These are phyloP conservation scores for Pseudopyricularia cyperi DNA, from an alignment of 2,329 filamentous ascomycete genomes.

Conservation along the genomic window DNA sequence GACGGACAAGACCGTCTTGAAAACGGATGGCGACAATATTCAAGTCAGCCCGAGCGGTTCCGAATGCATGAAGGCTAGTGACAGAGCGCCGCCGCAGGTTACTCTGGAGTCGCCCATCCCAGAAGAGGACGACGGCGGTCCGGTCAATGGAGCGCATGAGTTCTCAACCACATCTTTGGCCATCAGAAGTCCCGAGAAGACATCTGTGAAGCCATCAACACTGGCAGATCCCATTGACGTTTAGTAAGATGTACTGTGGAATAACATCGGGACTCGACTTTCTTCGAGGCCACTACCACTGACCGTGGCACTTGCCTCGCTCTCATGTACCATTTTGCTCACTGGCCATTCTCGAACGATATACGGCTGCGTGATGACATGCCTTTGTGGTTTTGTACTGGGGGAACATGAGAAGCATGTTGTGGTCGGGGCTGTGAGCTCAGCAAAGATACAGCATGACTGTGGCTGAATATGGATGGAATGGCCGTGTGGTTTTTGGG, in stretches of 20 bases:
- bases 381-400: too few species aligned
- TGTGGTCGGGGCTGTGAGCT: neutral
- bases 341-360: neutral
- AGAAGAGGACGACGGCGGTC: neutral
- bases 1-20: conserved; percentile 10
- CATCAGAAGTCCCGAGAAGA: conserved; percentile 51
- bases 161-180: conserved; percentile 31
- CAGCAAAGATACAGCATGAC: neutral
- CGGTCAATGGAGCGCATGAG: neutral
- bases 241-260: conserved; percentile 2
- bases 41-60: conserved; percentile 1
- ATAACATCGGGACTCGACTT: neutral
- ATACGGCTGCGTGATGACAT: too few species aligned
- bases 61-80: conserved; percentile 5
- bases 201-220: conserved; percentile 33
- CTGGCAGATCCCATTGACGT: conserved; percentile 19
- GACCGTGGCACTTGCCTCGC: neutral
- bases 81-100: neutral
- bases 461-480: neutral
- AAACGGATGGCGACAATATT: neutral
- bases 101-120: neutral
- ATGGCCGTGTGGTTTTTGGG: neutral
- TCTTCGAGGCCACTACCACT: neutral
- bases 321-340: neutral
- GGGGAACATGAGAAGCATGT: too few species aligned